A percentile compares a stretch with the other conserved stretches of the same genome.
These are phyloP conservation scores for Brassica juncea DNA, from an alignment of 345 rosid genomes.

Conservation along the genomic window DNA sequence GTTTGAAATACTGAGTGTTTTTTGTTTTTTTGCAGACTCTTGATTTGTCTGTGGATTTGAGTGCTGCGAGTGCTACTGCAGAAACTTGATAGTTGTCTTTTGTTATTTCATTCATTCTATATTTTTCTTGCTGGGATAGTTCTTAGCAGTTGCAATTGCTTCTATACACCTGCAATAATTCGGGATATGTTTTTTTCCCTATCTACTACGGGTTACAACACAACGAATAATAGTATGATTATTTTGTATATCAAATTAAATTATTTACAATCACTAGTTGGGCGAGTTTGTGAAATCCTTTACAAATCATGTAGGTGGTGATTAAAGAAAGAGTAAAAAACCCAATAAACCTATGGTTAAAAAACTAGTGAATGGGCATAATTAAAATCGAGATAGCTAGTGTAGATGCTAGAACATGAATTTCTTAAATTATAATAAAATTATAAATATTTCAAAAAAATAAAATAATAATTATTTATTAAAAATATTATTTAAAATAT, in stretches of 20 bases:
- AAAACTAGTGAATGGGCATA: no score
- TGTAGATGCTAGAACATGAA: no score
- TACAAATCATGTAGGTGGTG: background rate
- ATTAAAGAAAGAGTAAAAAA: no score
- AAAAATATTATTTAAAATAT: no score
- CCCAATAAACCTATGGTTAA: background rate
- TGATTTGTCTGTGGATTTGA: slow-evolving; percentile 78
- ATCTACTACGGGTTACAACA: background rate
- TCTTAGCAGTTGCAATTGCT: background rate
- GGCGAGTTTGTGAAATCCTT: background rate
- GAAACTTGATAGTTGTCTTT: slow-evolving; percentile 21
- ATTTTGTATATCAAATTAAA: background rate
- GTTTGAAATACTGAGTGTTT: background rate
- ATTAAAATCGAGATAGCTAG: no score
- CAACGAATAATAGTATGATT: no score
- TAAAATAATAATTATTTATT: no score
- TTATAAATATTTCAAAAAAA: no score
- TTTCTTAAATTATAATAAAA: no score
- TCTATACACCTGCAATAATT: background rate
- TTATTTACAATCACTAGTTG: background rate
- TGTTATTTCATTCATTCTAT: background rate
- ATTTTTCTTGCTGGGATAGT: background rate
- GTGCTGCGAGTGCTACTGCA: slow-evolving; percentile 73
- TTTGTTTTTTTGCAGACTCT: slow-evolving; percentile 47
- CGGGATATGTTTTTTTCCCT: background rate